Base-by-base conservation (phyloP, 2,329 filamentous ascomycete genomes). In the Metarhizium album region DNA sequence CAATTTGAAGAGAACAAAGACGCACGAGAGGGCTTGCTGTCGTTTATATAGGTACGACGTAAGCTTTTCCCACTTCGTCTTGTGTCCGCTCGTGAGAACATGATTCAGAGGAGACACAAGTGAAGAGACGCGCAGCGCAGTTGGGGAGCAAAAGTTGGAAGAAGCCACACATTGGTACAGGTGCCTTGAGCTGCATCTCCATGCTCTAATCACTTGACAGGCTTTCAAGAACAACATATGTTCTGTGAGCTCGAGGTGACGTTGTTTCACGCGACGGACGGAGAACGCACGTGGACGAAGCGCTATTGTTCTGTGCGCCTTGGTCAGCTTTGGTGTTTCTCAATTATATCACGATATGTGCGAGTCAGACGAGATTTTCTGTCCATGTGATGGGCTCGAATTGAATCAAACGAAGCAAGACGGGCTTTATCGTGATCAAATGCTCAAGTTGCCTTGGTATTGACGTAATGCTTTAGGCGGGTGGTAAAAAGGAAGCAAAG, bases 401-500 rank as follows among this genome's bases (percentile, higher is more conserved):
- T 6, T 29, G 27, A 29, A 29, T 29, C 2, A 29, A 29, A n/a
- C n/a, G 33, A 35, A 35, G 33, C 33, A 35, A 4, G 16, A 3
- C 11, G 11, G 1, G 11, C 11, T 16, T 35, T n/a, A n/a, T n/a
- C n/a, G 33, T 13, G 33, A 4, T 35, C 9, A 16, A 35, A 13
- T 16, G 11, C 20, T 20, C 2, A n/a, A 20, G 37, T 40, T 1
- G 33, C 2, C n/a, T 38, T 20, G 37, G 37, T 40, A 40, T 40
- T 18, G 11, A 40, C 5, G 5, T 33, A 20, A 31, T 5, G 20
- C n/a, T 27, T 49, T 58, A 95, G 22, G 93, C 93, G 42, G 93
- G 93, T 4, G 93, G 93, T 46, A 98, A 74, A 65, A 98, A 98
- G 3, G 83, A 90, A 3, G 90, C 84, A 72, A 89, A 98, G 42